A percentile compares a stretch with the other conserved stretches of the same genome.
Evolutionary conservation across 805 yeast species (phyloP).

Genomic region (Nakazawaea laoshanensis): DNA sequence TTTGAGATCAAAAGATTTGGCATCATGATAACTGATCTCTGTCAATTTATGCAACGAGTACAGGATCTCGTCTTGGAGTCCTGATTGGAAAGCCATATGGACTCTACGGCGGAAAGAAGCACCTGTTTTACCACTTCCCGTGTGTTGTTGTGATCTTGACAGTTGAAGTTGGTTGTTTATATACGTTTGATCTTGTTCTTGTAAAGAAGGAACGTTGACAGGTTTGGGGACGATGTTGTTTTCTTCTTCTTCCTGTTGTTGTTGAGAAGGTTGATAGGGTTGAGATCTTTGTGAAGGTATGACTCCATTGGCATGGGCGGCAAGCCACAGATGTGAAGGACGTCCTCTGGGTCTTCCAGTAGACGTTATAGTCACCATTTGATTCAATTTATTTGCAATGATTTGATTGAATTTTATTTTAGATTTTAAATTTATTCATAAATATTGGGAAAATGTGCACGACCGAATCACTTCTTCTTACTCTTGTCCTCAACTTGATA

Average conservation of each 20-base stretch:
- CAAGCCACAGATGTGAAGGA: background rate
- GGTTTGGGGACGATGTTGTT: conserved; percentile 15
- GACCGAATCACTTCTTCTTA: no score
- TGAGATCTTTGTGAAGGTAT: conserved; percentile 3
- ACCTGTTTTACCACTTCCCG: conserved; percentile 38
- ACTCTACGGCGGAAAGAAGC: conserved; percentile 57
- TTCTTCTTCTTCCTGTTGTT: conserved; percentile 10
- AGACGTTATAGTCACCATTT: no score
- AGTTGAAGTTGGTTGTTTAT: conserved; percentile 3
- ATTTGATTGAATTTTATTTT: no score
- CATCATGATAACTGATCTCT: conserved; percentile 29
- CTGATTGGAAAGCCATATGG: conserved; percentile 59
- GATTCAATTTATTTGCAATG: no score
- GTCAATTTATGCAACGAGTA: conserved; percentile 60
- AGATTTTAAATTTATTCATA: no score
- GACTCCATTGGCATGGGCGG: background rate
- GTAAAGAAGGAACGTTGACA: conserved; percentile 20
- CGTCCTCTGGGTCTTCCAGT: background rate
- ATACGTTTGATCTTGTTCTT: conserved; percentile 24
- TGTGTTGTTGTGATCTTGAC: conserved; percentile 20
- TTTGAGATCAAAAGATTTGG: conserved; percentile 31
- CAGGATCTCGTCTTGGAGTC: conserved; percentile 56
- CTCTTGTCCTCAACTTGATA: no score
- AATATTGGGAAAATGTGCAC: no score
- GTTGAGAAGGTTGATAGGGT: conserved; percentile 7